Evolutionary conservation across 129 eudicot species (phyloP).

Genomic region (Artemisia annua): DNA sequence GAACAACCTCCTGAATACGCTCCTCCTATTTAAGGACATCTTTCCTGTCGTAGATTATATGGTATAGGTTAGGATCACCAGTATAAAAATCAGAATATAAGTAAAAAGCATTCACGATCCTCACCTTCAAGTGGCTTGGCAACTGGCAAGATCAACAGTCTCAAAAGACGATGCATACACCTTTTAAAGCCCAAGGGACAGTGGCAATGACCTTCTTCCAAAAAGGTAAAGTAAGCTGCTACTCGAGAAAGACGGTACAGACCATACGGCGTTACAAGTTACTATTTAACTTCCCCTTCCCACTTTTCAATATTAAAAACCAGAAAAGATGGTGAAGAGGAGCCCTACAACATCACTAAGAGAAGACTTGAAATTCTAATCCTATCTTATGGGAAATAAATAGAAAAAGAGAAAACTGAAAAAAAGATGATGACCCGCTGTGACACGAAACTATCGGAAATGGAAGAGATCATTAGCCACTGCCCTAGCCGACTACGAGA

Average conservation of each 20-base stretch:
- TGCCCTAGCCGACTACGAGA: conserved; percentile 14
- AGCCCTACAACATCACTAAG: conserved; percentile 24
- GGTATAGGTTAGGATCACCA: background rate
- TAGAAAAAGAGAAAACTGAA: conserved; percentile 18
- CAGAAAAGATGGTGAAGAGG: conserved; percentile 45
- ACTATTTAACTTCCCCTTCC: conserved; percentile 32
- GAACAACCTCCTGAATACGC: conserved; percentile 24
- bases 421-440: conserved; percentile 15
- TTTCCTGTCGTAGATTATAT: background rate
- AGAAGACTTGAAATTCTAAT: conserved; percentile 22
- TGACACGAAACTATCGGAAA: conserved; percentile 22
- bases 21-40: background rate
- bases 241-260: conserved; percentile 25
- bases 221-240: conserved; percentile 22
- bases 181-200: conserved; percentile 23
- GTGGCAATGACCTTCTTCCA: conserved; percentile 30
- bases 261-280: conserved; percentile 22
- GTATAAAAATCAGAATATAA: background rate
- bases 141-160: conserved; percentile 39
- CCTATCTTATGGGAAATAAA: conserved; percentile 28
- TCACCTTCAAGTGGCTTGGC: conserved; percentile 61
- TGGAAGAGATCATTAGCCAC: conserved; percentile 34
- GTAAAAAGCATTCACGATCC: background rate
- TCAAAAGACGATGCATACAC: conserved; percentile 9
- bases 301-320: conserved; percentile 44